Conservation (phyloP, 2,329 filamentous ascomycete genomes). For the Chlorencoelia australis region DNA sequence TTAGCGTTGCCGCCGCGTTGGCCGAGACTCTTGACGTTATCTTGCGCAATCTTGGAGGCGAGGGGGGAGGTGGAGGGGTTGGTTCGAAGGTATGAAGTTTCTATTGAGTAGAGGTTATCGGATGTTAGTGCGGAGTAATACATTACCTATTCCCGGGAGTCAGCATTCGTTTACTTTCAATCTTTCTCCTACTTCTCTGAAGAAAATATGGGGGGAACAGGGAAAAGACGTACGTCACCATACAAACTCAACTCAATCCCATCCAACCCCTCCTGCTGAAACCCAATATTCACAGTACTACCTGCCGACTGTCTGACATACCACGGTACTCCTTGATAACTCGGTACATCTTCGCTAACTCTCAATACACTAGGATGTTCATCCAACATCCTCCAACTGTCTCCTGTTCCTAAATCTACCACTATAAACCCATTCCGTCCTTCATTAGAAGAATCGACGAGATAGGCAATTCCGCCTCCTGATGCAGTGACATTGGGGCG, state of each 20-base stretch:
- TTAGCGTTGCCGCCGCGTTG: slow-evolving; percentile 36
- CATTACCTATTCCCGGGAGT: too few relatives aligned
- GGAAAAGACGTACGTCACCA: slow-evolving; percentile 16
- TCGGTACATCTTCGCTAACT: slow-evolving; percentile 25
- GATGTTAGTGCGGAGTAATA: slow-evolving; percentile 34
- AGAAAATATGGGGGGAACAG: too few relatives aligned
- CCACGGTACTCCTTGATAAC: slow-evolving; percentile 28
- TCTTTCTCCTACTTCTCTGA: too few relatives aligned
- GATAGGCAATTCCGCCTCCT: slow-evolving; percentile 34
- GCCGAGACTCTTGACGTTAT: slow-evolving; percentile 36
- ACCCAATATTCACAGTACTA: slow-evolving; percentile 19
- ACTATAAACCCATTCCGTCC: slow-evolving; percentile 37
- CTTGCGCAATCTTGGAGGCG: slow-evolving; percentile 32
- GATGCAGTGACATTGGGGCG: slow-evolving; percentile 30
- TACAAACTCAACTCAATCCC: slow-evolving; percentile 24
- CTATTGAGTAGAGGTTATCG: slow-evolving; percentile 27
- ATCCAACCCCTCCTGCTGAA: slow-evolving; percentile 27
- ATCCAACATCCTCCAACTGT: slow-evolving; percentile 31
- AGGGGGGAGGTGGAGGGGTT: slow-evolving; percentile 26
- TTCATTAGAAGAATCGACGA: slow-evolving; percentile 36
- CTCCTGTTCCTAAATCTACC: slow-evolving; percentile 32
- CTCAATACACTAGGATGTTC: slow-evolving; percentile 24
- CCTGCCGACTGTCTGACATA: slow-evolving; percentile 22
- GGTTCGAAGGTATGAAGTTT: slow-evolving; percentile 29
- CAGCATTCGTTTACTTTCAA: too few relatives aligned